These are phyloP conservation scores for Venturia pyrina DNA, from an alignment of 2,329 filamentous ascomycete species.

Conservation along the genomic window DNA sequence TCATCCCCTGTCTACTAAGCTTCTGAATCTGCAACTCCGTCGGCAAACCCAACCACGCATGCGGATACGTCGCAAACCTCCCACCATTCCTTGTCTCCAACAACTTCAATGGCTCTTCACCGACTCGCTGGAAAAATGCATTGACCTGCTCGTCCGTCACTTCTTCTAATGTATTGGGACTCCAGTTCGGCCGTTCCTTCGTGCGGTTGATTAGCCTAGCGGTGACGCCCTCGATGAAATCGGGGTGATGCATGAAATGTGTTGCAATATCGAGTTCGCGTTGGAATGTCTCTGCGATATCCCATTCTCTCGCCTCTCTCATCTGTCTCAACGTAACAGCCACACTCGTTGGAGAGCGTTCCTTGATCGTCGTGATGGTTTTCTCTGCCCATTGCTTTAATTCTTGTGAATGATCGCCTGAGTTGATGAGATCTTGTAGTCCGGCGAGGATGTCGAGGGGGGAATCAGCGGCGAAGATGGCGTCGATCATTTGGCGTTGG, in stretches of 20 bases:
- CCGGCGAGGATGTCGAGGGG: conserved; percentile 62
- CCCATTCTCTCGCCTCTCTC: conserved; percentile 64
- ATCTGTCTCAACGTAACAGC: conserved; percentile 79
- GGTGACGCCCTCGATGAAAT: conserved; percentile 88
- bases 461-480: conserved; percentile 34
- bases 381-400: conserved; percentile 66
- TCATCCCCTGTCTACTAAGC: conserved; percentile 27
- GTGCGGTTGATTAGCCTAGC: conserved; percentile 66
- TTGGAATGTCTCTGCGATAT: conserved; percentile 74
- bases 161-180: conserved; percentile 61
- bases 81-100: conserved; percentile 39
- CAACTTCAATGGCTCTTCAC: conserved; percentile 46
- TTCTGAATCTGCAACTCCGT: conserved; percentile 52
- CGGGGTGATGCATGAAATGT: conserved; percentile 81
- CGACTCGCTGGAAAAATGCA: conserved; percentile 54
- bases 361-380: conserved; percentile 63
- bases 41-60: conserved; percentile 60
- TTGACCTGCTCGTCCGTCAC: conserved; percentile 50
- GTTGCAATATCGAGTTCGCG: conserved; percentile 76
- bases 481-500: conserved; percentile 72
- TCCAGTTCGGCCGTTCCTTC: conserved; percentile 59
- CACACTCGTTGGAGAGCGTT: conserved; percentile 77
- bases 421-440: conserved; percentile 34
- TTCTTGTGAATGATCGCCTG: conserved; percentile 26
- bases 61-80: conserved; percentile 66